phyloP scores from a whole-genome alignment of 495 filamentous ascomycete species.

The Penicillium salamii region DNA sequence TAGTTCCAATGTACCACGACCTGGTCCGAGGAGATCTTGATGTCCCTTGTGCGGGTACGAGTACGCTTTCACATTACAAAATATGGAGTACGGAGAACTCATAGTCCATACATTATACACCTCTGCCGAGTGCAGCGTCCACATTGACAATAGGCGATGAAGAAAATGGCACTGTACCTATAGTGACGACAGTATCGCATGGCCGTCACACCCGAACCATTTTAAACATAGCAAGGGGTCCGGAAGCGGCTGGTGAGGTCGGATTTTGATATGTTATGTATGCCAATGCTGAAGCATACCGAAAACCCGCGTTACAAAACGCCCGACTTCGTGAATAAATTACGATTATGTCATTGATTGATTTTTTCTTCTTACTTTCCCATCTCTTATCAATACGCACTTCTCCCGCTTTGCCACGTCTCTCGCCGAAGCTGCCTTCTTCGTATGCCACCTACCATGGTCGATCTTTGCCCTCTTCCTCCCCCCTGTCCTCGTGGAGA shows the following conservation, averaged over 20 bases:
- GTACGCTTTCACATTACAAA: too few relatives aligned
- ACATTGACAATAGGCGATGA: background rate
- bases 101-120: too few relatives aligned
- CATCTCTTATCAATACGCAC: constrained; percentile 14
- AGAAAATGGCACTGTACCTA: background rate
- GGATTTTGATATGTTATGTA: constrained; percentile 8
- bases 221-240: constrained; percentile 17
- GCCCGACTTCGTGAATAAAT: background rate
- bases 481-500: constrained; percentile 22
- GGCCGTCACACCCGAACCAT: background rate
- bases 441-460: constrained; percentile 18
- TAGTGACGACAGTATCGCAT: constrained; percentile 2
- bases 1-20: constrained; percentile 5
- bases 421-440: constrained; percentile 25
- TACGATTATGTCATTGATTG: constrained; percentile 20
- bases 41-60: background rate
- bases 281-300: constrained; percentile 15
- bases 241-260: constrained; percentile 18
- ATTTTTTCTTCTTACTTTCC: background rate
- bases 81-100: too few relatives aligned
- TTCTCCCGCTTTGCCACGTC: constrained; percentile 5
- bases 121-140: constrained; percentile 2
- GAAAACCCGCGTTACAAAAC: background rate
- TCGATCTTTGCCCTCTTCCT: constrained; percentile 13
- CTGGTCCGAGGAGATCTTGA: constrained; percentile 9